These are phyloP conservation scores for Pichia inconspicua DNA, from an alignment of 1,139 yeast genomes.

Conservation along the genomic window DNA sequence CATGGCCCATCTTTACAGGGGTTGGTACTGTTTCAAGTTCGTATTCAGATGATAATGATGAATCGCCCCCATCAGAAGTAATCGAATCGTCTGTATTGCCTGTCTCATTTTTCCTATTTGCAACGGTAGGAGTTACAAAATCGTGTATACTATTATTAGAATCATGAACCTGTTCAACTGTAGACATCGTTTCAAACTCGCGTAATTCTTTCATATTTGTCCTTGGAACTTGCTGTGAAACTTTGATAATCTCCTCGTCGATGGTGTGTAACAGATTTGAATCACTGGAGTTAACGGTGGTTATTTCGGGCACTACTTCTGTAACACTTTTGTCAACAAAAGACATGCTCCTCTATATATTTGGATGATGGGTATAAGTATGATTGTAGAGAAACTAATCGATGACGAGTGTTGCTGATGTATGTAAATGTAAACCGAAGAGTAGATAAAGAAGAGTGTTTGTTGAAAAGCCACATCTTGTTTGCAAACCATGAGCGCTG, in stretches of 20 bases:
- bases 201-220: not conserved
- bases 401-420: not conserved
- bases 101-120: not conserved
- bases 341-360: not conserved
- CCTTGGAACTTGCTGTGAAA: not conserved
- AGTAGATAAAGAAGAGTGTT: not conserved
- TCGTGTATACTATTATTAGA: not conserved
- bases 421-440: not conserved
- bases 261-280: not conserved
- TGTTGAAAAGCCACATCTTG: not conserved
- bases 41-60: constrained; percentile 1
- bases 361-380: not conserved
- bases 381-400: too few species aligned
- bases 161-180: not conserved
- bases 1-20: not conserved
- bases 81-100: not conserved
- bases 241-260: not conserved
- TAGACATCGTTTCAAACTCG: not conserved
- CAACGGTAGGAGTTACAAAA: not conserved
- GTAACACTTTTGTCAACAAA: not conserved
- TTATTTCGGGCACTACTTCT: not conserved
- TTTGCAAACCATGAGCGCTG: not conserved
- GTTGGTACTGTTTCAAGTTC: constrained; percentile 1
- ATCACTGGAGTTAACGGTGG: not conserved
- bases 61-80: not conserved